Conservation (phyloP, 2,329 filamentous ascomycete species). For the Zymoseptoria brevis region DNA sequence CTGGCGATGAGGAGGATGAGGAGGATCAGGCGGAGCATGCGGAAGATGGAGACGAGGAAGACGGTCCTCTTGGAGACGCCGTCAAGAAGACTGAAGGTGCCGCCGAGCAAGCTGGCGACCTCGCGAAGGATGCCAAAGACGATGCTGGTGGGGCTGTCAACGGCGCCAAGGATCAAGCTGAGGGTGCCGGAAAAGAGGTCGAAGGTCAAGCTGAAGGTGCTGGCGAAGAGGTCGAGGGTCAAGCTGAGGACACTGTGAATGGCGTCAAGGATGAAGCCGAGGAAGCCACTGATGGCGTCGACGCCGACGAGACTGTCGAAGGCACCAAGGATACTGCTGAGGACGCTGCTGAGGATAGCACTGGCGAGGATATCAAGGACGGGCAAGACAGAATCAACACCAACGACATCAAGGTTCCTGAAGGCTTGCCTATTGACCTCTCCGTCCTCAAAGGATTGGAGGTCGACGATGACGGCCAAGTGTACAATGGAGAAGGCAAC, state of each 20-base stretch:
- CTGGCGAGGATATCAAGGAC: conserved; percentile 19
- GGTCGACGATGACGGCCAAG: conserved; percentile 47
- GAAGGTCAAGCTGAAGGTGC: conserved; percentile 20
- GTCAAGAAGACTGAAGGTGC: conserved; percentile 19
- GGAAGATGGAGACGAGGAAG: conserved; percentile 22
- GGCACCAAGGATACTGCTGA: conserved; percentile 10
- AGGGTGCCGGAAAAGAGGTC: conserved; percentile 20
- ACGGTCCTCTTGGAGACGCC: conserved; percentile 12
- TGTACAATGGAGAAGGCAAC: conserved; percentile 45
- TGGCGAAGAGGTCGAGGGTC: conserved; percentile 18
- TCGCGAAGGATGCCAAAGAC: conserved; percentile 22
- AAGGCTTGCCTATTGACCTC: conserved; percentile 36
- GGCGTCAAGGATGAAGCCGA: conserved; percentile 26
- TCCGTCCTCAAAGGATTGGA: conserved; percentile 43
- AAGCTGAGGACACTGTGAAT: conserved; percentile 23
- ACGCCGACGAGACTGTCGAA: background rate
- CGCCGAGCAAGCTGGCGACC: conserved; percentile 21
- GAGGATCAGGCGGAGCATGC: conserved; percentile 19
- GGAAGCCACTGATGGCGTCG: conserved; percentile 25
- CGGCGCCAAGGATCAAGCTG: conserved; percentile 17
- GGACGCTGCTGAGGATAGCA: conserved; percentile 22
- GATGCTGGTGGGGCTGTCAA: conserved; percentile 17
- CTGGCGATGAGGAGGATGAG: conserved; percentile 19
- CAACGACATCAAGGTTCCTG: conserved; percentile 28
- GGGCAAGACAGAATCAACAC: conserved; percentile 4